These are phyloP conservation scores for Tolypocladium cylindrosporum DNA, from an alignment of 2,329 filamentous ascomycete genomes.

Conservation along the genomic window DNA sequence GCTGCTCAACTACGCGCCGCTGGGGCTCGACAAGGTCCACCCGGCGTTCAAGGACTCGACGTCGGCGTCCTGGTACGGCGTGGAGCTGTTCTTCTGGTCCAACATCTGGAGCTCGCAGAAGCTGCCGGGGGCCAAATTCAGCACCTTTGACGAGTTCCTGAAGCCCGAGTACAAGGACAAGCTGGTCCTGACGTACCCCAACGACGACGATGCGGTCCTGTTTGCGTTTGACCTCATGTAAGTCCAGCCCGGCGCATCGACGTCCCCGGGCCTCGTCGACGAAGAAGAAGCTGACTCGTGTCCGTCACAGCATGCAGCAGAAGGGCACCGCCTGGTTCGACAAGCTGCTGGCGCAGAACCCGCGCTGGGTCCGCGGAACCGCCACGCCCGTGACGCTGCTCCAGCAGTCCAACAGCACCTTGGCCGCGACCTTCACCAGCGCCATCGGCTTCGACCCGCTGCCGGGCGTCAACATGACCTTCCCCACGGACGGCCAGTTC, in stretches of 20 bases:
- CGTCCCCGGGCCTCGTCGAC: too few species aligned
- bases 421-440: slow-evolving; percentile 24
- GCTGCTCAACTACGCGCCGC: slow-evolving; percentile 38
- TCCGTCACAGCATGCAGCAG: slow-evolving; percentile 17
- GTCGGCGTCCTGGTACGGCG: slow-evolving; percentile 29
- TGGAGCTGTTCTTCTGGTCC: slow-evolving; percentile 26
- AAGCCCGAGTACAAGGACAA: slow-evolving; percentile 42
- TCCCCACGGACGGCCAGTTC: slow-evolving; percentile 28
- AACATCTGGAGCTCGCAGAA: slow-evolving; percentile 26
- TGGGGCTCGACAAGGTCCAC: slow-evolving; percentile 32
- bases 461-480: slow-evolving; percentile 11
- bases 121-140: slow-evolving; percentile 19
- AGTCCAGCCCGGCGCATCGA: slow-evolving; percentile 7
- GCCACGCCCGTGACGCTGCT: slow-evolving; percentile 29
- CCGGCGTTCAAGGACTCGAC: slow-evolving; percentile 29
- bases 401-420: slow-evolving; percentile 13
- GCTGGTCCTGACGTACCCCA: slow-evolving; percentile 44
- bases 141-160: slow-evolving; percentile 31
- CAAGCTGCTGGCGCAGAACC: slow-evolving; percentile 34
- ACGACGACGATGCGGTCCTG: slow-evolving; percentile 46
- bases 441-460: slow-evolving; percentile 8
- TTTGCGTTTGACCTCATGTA: slow-evolving; percentile 39
- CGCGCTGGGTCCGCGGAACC: slow-evolving; percentile 42
- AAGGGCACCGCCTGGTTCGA: slow-evolving; percentile 38
- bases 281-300: too few species aligned